Evolutionary conservation across 768 basidiomycete genomes (phyloP).

Genomic region (Tubosaeta sp.): DNA sequence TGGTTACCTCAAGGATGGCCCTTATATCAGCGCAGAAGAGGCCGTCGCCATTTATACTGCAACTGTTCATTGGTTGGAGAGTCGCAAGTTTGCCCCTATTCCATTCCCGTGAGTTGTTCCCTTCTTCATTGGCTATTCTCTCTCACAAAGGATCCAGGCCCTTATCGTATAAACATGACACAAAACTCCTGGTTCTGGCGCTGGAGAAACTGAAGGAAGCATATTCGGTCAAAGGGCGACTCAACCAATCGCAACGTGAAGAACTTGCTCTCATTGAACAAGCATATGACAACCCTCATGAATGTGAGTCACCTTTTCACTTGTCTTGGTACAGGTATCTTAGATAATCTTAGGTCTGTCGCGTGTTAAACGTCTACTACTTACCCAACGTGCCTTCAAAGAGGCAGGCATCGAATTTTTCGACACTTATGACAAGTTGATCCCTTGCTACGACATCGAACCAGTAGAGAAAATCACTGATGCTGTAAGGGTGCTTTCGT

Average conservation of each 20-base stretch:
- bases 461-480: slow-evolving; percentile 99
- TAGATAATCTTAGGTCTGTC: slow-evolving; percentile 57
- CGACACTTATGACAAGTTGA: slow-evolving; percentile 97
- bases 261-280: slow-evolving; percentile 98
- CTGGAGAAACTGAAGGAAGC: slow-evolving; percentile 99
- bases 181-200: slow-evolving; percentile 92
- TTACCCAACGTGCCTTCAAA: slow-evolving; percentile 98
- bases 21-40: slow-evolving; percentile 98
- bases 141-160: slow-evolving; percentile 46
- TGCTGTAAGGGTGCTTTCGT: slow-evolving; percentile 52
- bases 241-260: slow-evolving; percentile 98
- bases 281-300: slow-evolving; percentile 98
- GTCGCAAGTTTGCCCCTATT: slow-evolving; percentile 96
- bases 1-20: slow-evolving; percentile 97
- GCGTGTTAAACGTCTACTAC: slow-evolving; percentile 92
- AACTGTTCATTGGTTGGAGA: slow-evolving; percentile 98
- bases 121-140: background rate
- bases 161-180: slow-evolving; percentile 98
- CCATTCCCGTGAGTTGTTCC: slow-evolving; percentile 78
- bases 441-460: slow-evolving; percentile 98
- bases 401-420: slow-evolving; percentile 97
- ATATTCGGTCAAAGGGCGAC: slow-evolving; percentile 94
- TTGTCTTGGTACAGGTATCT: background rate
- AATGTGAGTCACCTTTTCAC: slow-evolving; percentile 53
- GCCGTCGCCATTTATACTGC: slow-evolving; percentile 98